A percentile compares a stretch with the other conserved stretches of the same genome.
phyloP scores from a whole-genome alignment of 2,329 filamentous ascomycete species.

The Thermoascus crustaceus region DNA sequence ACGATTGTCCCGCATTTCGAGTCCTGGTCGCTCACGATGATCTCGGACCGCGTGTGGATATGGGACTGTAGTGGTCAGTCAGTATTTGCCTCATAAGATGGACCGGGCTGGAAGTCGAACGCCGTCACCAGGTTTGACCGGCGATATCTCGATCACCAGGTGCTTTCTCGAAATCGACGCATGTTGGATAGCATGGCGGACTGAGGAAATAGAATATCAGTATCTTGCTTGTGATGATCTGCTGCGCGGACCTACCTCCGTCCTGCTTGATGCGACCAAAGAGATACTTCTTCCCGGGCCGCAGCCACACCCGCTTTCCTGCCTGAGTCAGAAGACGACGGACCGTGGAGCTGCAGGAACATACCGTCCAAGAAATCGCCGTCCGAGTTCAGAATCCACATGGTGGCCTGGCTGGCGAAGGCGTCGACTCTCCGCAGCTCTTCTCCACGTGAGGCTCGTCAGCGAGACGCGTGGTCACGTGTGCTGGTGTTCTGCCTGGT shows the following conservation, averaged over 20 bases:
- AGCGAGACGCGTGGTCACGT: conserved; percentile 30
- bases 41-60: conserved; percentile 55
- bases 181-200: conserved; percentile 63
- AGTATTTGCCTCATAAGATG: background rate
- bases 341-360: conserved; percentile 40
- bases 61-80: conserved; percentile 43
- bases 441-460: conserved; percentile 13
- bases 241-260: conserved; percentile 44
- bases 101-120: conserved; percentile 37
- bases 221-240: background rate
- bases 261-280: conserved; percentile 67
- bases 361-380: conserved; percentile 39
- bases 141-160: conserved; percentile 64
- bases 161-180: conserved; percentile 86
- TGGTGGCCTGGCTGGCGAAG: conserved; percentile 22
- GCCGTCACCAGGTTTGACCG: conserved; percentile 58
- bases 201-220: conserved; percentile 31
- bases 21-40: conserved; percentile 69
- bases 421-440: conserved; percentile 3
- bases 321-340: conserved; percentile 11
- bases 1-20: conserved; percentile 78
- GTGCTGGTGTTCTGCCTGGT: no score
- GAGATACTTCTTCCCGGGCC: conserved; percentile 75
- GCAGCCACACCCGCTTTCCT: conserved; percentile 73
- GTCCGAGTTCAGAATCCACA: conserved; percentile 57